Percentiles rank a stretch among this genome's conserved stretches.
Conservation (phyloP, 768 basidiomycete genomes). For the Cytidiella melzeri region DNA sequence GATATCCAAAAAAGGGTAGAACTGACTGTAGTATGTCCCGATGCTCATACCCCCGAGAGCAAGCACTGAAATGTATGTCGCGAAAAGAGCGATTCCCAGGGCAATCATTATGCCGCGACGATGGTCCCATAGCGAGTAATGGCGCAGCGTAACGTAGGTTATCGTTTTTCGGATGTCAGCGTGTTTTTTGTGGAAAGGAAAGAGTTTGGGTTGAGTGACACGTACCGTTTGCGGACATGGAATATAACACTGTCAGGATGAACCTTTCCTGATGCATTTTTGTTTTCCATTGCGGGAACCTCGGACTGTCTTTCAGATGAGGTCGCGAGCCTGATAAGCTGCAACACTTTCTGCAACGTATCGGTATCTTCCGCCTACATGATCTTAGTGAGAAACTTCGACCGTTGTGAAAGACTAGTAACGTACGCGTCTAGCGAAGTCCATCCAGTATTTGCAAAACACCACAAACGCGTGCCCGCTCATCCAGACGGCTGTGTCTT, state of each 20-base stretch:
- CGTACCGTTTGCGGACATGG: not conserved
- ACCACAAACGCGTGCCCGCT: too few species aligned
- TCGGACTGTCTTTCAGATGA: not conserved
- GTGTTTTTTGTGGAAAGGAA: too few species aligned
- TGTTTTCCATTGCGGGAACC: not conserved
- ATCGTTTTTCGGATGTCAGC: too few species aligned
- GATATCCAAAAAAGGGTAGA: too few species aligned
- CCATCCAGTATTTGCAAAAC: too few species aligned
- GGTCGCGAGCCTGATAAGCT: too few species aligned
- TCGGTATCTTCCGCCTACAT: not conserved
- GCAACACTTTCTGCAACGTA: too few species aligned
- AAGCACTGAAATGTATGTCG: not conserved
- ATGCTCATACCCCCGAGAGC: not conserved
- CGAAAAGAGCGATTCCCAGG: not conserved
- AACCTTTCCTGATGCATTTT: not conserved
- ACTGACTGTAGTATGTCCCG: not conserved
- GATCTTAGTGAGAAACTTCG: too few species aligned
- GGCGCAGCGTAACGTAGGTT: conserved; percentile 1
- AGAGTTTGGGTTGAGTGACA: not conserved
- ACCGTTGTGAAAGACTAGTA: not conserved
- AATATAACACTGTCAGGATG: not conserved
- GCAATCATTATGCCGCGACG: conserved; percentile 4
- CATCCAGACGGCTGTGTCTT: too few species aligned
- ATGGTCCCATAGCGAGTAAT: conserved; percentile 3
- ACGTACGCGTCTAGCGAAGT: not conserved